Evolutionary conservation across 352 stramenopile species (phyloP).

Genomic region (Aphanomyces euteiches): DNA sequence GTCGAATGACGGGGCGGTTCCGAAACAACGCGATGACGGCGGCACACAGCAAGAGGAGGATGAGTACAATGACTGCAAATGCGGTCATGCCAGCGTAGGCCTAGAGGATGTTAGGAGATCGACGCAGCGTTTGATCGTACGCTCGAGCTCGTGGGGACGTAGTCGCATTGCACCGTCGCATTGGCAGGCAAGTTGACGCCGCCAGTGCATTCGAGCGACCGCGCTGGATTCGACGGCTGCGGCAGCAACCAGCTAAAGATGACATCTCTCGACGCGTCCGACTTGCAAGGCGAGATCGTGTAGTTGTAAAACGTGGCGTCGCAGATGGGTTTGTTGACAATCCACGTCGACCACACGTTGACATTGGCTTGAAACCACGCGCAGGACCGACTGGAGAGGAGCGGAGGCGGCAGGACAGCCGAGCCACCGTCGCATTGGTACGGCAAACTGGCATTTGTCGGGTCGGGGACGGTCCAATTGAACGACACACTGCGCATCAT

Average conservation of each 20-base stretch:
- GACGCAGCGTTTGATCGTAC: background rate
- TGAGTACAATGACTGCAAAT: slow-evolving; percentile 20
- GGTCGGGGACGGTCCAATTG: slow-evolving; percentile 42
- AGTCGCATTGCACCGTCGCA: slow-evolving; percentile 9
- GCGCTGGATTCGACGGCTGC: slow-evolving; percentile 21
- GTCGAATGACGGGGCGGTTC: slow-evolving; percentile 33
- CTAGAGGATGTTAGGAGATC: background rate
- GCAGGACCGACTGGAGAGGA: slow-evolving; percentile 45
- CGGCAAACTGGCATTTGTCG: slow-evolving; percentile 36
- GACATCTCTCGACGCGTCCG: slow-evolving; percentile 34
- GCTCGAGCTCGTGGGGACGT: slow-evolving; percentile 10
- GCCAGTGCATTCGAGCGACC: slow-evolving; percentile 38
- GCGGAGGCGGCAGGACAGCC: slow-evolving; percentile 30
- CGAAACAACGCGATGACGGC: slow-evolving; percentile 24
- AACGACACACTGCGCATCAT: slow-evolving; percentile 35
- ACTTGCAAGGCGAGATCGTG: slow-evolving; percentile 38
- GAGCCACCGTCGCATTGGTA: slow-evolving; percentile 44
- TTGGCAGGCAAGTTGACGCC: slow-evolving; percentile 14
- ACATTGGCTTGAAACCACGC: slow-evolving; percentile 40
- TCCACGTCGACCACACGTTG: slow-evolving; percentile 39
- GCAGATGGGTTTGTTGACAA: slow-evolving; percentile 36
- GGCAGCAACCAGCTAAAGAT: slow-evolving; percentile 42
- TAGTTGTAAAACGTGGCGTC: slow-evolving; percentile 48
- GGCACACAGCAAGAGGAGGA: slow-evolving; percentile 9
- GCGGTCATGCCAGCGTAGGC: slow-evolving; percentile 17